Evolutionary conservation across 495 filamentous ascomycete genomes (phyloP), one percentile per base, ranked within the genome.

Genomic region (Neurospora intermedia): DNA sequence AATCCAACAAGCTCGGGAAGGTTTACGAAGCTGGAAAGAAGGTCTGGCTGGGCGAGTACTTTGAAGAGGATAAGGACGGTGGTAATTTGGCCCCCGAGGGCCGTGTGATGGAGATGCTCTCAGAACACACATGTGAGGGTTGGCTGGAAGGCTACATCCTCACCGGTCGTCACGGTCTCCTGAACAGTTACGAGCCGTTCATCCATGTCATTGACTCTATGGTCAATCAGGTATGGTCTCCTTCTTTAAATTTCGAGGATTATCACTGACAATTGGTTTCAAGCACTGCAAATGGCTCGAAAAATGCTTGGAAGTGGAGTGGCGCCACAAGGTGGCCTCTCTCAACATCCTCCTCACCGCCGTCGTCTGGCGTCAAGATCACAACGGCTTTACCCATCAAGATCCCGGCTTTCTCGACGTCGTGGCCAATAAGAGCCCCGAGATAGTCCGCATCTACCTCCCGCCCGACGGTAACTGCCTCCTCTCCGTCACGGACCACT

Each of bases 221-320:
- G 90, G 90, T 93, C 70, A 91, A 91, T 79, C 90, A 83, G 80
- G 81, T 83, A 79, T 45, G 78, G 76, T 5, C 76, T 5, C 23
- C 69, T 27, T 27, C 13, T 23, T 69, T 42, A 20, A 13, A 20
- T 43, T 6, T 41, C 11, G 11, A 13, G 39, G 16, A 20, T 13
- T 45, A 4, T 69, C 69, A 54, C 77, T 81, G 70, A 78, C 66
- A 48, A 45, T 6, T 16, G 15, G 2, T 45, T 5, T 13, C 31
- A 23, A 92, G 80, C 91, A 92, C 81, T 91, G 90, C 83, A 93
- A 93, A 79, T 92, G 90, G 91, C 84, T 93, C 69, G 91, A 93
- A 76, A 93, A 93, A 80, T 91, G 87, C 74, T 80, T 88, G 10
- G 91, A 92, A 76, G 87, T 92, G 4, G 88, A 90, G 74, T 93